Conservation (phyloP, 2,329 filamentous ascomycete genomes). For the Aspergillus persii region DNA sequence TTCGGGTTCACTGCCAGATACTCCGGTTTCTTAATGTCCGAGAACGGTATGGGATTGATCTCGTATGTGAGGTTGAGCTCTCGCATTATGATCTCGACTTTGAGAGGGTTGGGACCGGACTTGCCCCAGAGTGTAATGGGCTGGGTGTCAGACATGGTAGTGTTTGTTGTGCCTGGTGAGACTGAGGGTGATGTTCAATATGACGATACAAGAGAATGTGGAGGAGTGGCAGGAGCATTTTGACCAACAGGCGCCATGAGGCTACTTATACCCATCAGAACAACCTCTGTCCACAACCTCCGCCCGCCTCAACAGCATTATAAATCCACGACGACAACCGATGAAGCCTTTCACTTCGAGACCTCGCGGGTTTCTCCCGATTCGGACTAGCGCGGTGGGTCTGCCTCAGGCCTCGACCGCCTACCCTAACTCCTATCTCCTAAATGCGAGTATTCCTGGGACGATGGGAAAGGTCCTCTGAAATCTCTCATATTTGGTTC, state of each 20-base stretch:
- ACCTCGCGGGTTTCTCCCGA: background rate
- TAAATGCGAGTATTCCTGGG: background rate
- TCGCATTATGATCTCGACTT: slow-evolving; percentile 29
- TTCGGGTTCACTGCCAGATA: slow-evolving; percentile 25
- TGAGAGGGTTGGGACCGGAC: slow-evolving; percentile 23
- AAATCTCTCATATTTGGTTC: no score
- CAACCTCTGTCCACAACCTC: background rate
- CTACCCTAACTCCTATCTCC: background rate
- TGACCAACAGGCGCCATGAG: background rate
- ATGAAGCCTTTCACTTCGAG: background rate
- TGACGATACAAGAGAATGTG: background rate
- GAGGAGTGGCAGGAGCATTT: background rate
- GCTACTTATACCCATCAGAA: background rate
- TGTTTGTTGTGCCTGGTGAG: background rate
- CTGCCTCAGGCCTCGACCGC: background rate
- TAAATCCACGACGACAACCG: background rate
- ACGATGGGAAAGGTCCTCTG: background rate
- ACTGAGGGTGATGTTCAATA: no score
- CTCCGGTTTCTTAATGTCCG: slow-evolving; percentile 23
- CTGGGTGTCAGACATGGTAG: background rate
- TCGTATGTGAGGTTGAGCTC: slow-evolving; percentile 29
- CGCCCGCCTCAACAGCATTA: background rate
- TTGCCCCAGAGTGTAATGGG: slow-evolving; percentile 5
- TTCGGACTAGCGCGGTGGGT: background rate
- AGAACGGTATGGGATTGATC: slow-evolving; percentile 11